Evolutionary conservation across 345 rosid genomes (phyloP).

Genomic region (Syzygium grande): DNA sequence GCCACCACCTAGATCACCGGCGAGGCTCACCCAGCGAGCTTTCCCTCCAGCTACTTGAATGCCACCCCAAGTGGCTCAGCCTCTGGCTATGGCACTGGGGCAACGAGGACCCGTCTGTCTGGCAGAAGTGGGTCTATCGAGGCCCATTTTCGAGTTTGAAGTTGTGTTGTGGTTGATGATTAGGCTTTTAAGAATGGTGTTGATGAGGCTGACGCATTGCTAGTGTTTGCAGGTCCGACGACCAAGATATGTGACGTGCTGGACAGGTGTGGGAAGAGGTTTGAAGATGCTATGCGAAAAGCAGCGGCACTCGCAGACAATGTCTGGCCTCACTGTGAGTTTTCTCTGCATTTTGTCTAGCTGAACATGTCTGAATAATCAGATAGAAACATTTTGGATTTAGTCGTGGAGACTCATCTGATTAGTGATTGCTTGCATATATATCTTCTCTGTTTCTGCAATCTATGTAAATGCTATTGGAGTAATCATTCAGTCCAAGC

Average conservation of each 20-base stretch:
- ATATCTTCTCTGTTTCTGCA: neutral
- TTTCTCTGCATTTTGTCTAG: neutral
- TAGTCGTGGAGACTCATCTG: accelerated
- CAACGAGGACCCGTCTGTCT: neutral
- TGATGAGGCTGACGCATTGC: neutral
- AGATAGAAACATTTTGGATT: neutral
- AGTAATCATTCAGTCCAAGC: neutral
- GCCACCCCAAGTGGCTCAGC: no score
- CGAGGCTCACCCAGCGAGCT: neutral
- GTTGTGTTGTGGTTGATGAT: neutral
- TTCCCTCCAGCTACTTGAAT: no score
- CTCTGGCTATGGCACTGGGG: no score
- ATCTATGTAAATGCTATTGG: neutral
- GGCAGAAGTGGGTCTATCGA: neutral
- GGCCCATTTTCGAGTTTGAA: neutral
- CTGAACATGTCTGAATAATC: neutral
- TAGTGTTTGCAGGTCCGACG: neutral
- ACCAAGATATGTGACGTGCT: constrained; percentile 7
- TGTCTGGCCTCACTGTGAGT: neutral
- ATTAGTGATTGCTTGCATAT: neutral
- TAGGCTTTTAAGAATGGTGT: neutral
- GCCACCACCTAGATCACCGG: neutral
- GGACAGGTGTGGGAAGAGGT: constrained; percentile 25
- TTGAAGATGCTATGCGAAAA: constrained; percentile 45
- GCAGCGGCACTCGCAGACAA: constrained; percentile 34